Base-by-base conservation (phyloP, 345 rosid species). In the Sonneratia alba region DNA sequence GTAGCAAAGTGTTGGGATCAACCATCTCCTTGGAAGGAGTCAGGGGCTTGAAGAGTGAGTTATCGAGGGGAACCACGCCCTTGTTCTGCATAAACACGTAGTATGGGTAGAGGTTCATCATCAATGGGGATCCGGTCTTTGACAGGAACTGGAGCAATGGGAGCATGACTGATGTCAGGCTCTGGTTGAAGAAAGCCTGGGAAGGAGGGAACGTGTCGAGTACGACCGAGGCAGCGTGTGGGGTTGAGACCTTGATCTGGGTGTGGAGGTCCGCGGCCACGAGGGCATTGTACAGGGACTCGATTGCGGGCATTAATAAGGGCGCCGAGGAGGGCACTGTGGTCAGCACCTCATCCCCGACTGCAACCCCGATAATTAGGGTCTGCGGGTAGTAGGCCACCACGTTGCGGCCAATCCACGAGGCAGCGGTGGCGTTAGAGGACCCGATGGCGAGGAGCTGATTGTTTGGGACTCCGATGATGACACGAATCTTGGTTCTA, bases 31-130 rank as follows among this genome's bases (percentile, higher is more conserved):
- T 92, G 36, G 90, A 77, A 0, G 99, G 98, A 8, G 89, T 92
- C 83, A 95, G 83, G 4, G 98, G 97, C 85, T 89, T 80, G 77
- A 95, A 95, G 83, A 95, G 80, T 11, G 96, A 78, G 76, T 89
- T 90, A 70, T 92, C 99, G 7, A 95, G 81, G 36, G 99, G 98
- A 68, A 95, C 98, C 49, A 92, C 98, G 3, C 98, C 98, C 79
- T 92, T 95, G 79, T 90, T 90, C 81, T 95, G 84, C 98, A 95
- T 90, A 68, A 87, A 95, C 36, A 92, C 98, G 43, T 95, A 95
- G 83, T 95, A 95, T 53, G 99, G 98, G 74, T 95, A 95, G 27
- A 95, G 84, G 81, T 95, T 95, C 97, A 95, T 88, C 99, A 95
- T 95, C 81, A 95, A 71, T 5, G 97, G 96, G 7, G 99, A 86